A percentile compares a stretch with the other conserved stretches of the same genome.
phyloP scores from a whole-genome alignment of 2,329 filamentous ascomycete genomes.

The Neonectria ditissima region DNA sequence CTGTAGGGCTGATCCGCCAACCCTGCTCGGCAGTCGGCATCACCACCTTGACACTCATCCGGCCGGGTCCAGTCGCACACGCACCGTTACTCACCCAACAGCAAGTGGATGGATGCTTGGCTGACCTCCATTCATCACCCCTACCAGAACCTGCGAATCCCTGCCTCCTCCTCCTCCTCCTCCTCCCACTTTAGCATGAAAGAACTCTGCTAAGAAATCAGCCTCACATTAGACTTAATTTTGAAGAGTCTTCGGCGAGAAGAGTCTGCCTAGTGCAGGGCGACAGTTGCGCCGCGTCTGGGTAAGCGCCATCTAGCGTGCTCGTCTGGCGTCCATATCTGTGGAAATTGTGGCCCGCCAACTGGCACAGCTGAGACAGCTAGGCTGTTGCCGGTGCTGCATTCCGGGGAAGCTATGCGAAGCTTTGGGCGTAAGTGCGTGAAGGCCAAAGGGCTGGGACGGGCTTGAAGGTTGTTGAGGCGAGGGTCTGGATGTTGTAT shows the following conservation, averaged over 20 bases:
- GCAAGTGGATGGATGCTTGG: neutral
- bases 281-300: slow-evolving; percentile 22
- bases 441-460: too few relatives aligned
- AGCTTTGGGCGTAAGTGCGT: neutral
- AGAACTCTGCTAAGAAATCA: neutral
- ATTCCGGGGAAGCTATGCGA: slow-evolving; percentile 23
- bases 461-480: neutral
- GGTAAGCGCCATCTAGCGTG: slow-evolving; percentile 24
- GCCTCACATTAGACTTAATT: slow-evolving; percentile 20
- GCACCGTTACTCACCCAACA: neutral
- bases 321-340: neutral
- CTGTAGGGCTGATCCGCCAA: slow-evolving; percentile 24
- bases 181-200: too few relatives aligned
- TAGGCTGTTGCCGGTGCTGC: slow-evolving; percentile 10
- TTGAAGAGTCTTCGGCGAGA: neutral
- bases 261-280: slow-evolving; percentile 18
- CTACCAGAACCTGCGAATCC: neutral
- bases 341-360: slow-evolving; percentile 26
- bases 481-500: slow-evolving; percentile 3
- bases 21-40: neutral
- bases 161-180: too few relatives aligned
- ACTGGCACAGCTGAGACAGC: slow-evolving; percentile 9
- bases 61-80: neutral
- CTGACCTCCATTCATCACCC: too few relatives aligned
- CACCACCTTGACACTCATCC: neutral